Conservation (phyloP, 257 asterid species). For the Echites panduratus region DNA sequence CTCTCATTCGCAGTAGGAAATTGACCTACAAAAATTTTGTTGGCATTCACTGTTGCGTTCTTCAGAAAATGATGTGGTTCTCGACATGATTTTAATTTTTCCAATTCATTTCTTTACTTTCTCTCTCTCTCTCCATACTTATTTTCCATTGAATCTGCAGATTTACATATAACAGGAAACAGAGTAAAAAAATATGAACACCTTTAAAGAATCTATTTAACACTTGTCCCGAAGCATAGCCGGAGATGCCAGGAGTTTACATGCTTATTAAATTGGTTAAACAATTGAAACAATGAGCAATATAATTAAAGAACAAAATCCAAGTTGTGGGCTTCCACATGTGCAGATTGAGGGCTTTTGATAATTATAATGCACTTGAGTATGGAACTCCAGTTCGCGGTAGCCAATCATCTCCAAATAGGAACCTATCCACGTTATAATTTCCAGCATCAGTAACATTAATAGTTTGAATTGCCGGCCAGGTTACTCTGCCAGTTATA, state of each 20-base stretch:
- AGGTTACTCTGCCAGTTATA: constrained; percentile 44
- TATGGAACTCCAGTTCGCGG: constrained; percentile 49
- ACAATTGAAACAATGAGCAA: neutral
- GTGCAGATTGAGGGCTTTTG: neutral
- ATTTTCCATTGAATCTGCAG: too few species aligned
- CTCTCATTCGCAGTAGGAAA: neutral
- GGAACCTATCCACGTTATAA: constrained; percentile 46
- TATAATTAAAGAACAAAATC: neutral
- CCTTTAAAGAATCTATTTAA: neutral
- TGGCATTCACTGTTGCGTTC: too few species aligned
- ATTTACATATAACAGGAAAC: too few species aligned
- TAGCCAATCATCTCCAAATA: constrained; percentile 60
- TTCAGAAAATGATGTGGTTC: too few species aligned
- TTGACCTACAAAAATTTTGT: neutral
- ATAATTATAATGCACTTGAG: constrained; percentile 26
- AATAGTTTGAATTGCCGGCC: constrained; percentile 56
- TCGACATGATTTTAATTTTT: too few species aligned
- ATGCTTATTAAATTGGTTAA: neutral
- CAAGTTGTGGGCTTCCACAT: neutral
- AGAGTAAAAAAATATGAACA: constrained; percentile 2
- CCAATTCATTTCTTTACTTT: too few species aligned
- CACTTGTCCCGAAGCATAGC: neutral
- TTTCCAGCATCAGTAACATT: constrained; percentile 45
- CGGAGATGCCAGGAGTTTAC: neutral
- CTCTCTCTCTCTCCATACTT: too few species aligned